Evolutionary conservation across 768 basidiomycete species (phyloP).

Genomic region (Atractiella rhizophila): DNA sequence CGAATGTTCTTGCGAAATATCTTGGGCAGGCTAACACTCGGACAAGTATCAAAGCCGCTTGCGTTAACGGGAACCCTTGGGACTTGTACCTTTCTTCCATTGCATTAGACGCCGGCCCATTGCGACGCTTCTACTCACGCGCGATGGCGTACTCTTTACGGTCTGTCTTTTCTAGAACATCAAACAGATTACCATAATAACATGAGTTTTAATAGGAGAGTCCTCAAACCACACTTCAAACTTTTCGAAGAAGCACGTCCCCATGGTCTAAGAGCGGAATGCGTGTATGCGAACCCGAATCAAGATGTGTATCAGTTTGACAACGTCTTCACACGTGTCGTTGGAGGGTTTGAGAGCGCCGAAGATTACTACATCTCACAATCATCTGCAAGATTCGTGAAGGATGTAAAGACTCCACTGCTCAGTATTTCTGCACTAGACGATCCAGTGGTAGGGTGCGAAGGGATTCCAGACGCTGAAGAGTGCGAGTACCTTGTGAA

Average conservation of each 20-base stretch:
- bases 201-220: slow-evolving; percentile 1
- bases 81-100: too few relatives aligned
- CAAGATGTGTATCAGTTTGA: slow-evolving; percentile 26
- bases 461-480: slow-evolving; percentile 17
- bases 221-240: slow-evolving; percentile 6
- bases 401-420: slow-evolving; percentile 41
- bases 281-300: slow-evolving; percentile 10
- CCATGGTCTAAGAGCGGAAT: slow-evolving; percentile 3
- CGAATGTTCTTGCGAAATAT: slow-evolving; percentile 71
- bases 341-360: slow-evolving; percentile 26
- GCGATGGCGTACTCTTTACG: slow-evolving; percentile 3
- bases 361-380: slow-evolving; percentile 30
- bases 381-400: slow-evolving; percentile 36
- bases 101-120: too few relatives aligned
- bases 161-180: background rate
- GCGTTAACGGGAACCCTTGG: slow-evolving; percentile 44
- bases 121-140: slow-evolving; percentile 7
- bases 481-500: too few relatives aligned
- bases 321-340: slow-evolving; percentile 22
- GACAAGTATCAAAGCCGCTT: slow-evolving; percentile 38
- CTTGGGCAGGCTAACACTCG: slow-evolving; percentile 52
- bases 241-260: background rate
- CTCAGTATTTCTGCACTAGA: slow-evolving; percentile 49
- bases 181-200: slow-evolving; percentile 2
- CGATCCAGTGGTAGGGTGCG: slow-evolving; percentile 47